These are phyloP conservation scores for Trichoderma orchidacearum DNA, from an alignment of 495 filamentous ascomycete species.

Conservation along the genomic window DNA sequence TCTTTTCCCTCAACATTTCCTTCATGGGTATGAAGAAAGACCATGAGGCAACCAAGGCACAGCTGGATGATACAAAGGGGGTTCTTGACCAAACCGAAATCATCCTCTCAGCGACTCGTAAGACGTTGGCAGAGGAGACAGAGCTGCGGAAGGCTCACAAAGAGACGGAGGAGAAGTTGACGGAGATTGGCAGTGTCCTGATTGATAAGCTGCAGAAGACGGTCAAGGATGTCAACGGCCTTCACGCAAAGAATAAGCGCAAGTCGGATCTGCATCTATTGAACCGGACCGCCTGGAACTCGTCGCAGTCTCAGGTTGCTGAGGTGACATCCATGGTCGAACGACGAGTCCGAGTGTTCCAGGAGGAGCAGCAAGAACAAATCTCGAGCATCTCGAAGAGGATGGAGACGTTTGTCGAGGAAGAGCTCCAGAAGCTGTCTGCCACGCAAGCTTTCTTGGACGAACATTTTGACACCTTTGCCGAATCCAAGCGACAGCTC, in stretches of 20 bases:
- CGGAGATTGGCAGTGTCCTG: constrained; percentile 55
- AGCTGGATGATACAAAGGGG: constrained; percentile 64
- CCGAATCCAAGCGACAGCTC: constrained; percentile 50
- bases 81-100: constrained; percentile 78
- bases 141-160: constrained; percentile 72
- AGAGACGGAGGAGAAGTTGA: constrained; percentile 65
- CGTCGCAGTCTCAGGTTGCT: constrained; percentile 59
- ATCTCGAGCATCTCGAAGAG: constrained; percentile 50
- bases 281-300: constrained; percentile 67
- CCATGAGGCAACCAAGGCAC: constrained; percentile 55
- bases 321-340: constrained; percentile 68
- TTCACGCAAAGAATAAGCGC: constrained; percentile 72
- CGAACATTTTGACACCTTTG: constrained; percentile 49
- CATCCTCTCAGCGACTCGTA: constrained; percentile 59
- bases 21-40: constrained; percentile 81
- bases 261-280: constrained; percentile 66
- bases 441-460: constrained; percentile 54
- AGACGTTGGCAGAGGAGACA: constrained; percentile 67
- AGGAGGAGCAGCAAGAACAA: constrained; percentile 51
- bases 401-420: constrained; percentile 58
- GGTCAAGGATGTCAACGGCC: constrained; percentile 61
- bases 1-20: constrained; percentile 69
- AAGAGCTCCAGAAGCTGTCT: constrained; percentile 54
- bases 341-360: constrained; percentile 51
- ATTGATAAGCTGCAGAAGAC: constrained; percentile 62